Percentiles rank a stretch among this genome's conserved stretches.
These are phyloP conservation scores for Ophiostoma tasmaniense DNA, from an alignment of 2,329 filamentous ascomycete species.

Conservation along the genomic window DNA sequence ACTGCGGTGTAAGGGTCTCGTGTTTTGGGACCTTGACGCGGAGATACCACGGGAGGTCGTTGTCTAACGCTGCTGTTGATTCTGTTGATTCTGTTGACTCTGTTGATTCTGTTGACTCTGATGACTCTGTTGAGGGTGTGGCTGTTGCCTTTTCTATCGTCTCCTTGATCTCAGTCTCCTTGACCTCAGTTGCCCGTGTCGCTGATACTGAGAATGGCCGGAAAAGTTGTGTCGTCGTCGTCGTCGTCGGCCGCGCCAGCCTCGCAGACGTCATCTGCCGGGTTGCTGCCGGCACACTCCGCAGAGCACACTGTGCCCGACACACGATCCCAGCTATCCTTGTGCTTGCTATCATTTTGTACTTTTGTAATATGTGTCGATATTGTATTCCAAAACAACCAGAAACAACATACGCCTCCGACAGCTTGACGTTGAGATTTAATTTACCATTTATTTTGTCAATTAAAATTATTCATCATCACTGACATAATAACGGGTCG, in stretches of 20 bases:
- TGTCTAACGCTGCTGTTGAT: no score
- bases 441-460: constrained; percentile 10
- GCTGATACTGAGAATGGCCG: constrained; percentile 3
- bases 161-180: neutral
- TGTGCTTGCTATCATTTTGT: constrained; percentile 16
- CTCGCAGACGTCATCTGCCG: neutral
- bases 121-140: no score
- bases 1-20: constrained; percentile 39
- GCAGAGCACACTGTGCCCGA: constrained; percentile 8
- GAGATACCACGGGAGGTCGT: constrained; percentile 62
- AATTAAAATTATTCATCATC: constrained; percentile 6
- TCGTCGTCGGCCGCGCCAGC: neutral
- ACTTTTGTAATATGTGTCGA: no score
- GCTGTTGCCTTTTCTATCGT: neutral
- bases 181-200: neutral
- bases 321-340: constrained; percentile 13
- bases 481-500: neutral
- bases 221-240: neutral
- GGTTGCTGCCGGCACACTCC: neutral
- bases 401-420: no score
- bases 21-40: constrained; percentile 57
- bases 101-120: neutral
- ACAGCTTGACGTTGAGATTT: neutral
- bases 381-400: no score
- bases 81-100: neutral